Evolutionary conservation across 2,329 filamentous ascomycete genomes (phyloP), one percentile per base, ranked within the genome.

Genomic region (Dactylonectria estremocensis): DNA sequence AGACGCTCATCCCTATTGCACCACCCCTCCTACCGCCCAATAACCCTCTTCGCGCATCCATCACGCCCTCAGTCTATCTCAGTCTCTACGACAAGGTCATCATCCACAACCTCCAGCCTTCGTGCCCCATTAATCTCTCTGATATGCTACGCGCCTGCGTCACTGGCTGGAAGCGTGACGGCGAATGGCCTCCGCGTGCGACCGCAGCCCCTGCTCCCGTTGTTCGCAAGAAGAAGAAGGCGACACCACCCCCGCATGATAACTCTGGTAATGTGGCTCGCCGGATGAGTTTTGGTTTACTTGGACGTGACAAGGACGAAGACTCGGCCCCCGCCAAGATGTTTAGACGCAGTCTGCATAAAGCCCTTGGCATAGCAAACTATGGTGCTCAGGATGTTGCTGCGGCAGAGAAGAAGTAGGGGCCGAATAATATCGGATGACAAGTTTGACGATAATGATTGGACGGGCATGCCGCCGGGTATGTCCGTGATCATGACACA

Each of bases 61-160:
- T 98, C 74, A 91, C 86, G 0, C 90, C 93, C 0, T 82, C 87
- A 16, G 88, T 92, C 62, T 97, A 98, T 80, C 84, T 91, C 0
- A 93, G 92, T 53, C 93, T 98, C 64, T 98, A 97, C 84, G 92
- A 93, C 77, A 97, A 97, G 81, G 92, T 97, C 57, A 91, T 98
- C 48, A 80, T 95, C 1, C 91, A 95, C 76, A 89, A 87, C 43
- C 88, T 96, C 70, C 93, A 94, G 3, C 95, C 95, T 0, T 92
- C 92, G 1, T 93, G 97, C 16, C 95, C 95, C 3, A 92, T 98
- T 76, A 98, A 97, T 74, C 88, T 98, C 0, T 84, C 87, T 33
- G 94, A 97, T 74, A 91, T 98, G 83, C 90, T 93, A 22, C 88
- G 90, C 10, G 90, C 93, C 13, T 93, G 95, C 71, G 95, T 98